A percentile compares a stretch with the other conserved stretches of the same genome.
Evolutionary conservation across 2,329 filamentous ascomycete genomes (phyloP).

Genomic region (Aspergillus chevalieri): DNA sequence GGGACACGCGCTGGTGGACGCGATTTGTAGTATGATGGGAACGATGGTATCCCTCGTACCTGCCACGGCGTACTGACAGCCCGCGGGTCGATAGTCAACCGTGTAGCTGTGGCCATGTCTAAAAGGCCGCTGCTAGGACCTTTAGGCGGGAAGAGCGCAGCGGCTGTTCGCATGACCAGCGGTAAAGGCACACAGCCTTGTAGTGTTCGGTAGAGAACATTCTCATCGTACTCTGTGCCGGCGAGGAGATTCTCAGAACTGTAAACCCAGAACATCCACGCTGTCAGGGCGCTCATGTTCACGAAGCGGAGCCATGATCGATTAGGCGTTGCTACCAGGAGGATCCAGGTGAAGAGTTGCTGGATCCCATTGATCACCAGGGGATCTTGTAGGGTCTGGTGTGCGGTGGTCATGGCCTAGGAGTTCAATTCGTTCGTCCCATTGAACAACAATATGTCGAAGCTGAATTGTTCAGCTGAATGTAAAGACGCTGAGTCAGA

Average conservation of each 20-base stretch:
- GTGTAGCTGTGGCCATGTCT: background rate
- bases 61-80: background rate
- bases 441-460: background rate
- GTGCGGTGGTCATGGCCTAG: no score
- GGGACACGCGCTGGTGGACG: background rate
- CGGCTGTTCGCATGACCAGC: background rate
- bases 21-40: background rate
- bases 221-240: background rate
- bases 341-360: background rate
- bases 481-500: background rate
- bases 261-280: background rate
- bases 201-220: background rate
- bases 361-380: background rate
- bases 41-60: background rate
- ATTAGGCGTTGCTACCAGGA: background rate
- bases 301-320: background rate
- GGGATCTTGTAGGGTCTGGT: background rate
- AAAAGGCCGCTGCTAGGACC: background rate
- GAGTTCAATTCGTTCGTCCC: no score
- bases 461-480: background rate
- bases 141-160: background rate
- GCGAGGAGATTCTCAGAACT: slow-evolving; percentile 1
- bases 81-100: background rate
- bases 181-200: background rate
- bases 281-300: background rate